These are phyloP conservation scores for Xylariaceae sp. DNA, from an alignment of 2,329 filamentous ascomycete genomes.

Conservation along the genomic window DNA sequence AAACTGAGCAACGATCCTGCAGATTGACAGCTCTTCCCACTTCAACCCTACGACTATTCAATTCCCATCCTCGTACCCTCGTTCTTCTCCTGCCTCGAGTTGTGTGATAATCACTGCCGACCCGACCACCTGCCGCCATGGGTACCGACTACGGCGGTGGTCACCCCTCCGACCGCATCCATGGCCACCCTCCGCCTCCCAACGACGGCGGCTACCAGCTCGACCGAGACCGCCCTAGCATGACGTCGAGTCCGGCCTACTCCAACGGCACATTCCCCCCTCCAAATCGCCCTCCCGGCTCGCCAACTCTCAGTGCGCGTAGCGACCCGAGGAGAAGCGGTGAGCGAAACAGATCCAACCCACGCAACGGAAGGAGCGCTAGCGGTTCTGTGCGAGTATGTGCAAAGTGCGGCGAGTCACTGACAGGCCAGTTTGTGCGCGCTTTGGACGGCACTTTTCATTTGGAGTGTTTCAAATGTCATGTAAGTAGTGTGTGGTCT, in stretches of 20 bases:
- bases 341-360: conserved; percentile 58
- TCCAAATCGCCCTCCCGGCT: conserved; percentile 33
- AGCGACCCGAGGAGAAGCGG: conserved; percentile 50
- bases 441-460: conserved; percentile 93
- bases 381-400: conserved; percentile 65
- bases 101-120: too few relatives aligned
- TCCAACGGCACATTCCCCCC: conserved; percentile 29
- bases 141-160: conserved; percentile 35
- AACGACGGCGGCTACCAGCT: conserved; percentile 31
- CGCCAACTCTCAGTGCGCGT: conserved; percentile 38
- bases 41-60: conserved; percentile 9
- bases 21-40: conserved; percentile 21
- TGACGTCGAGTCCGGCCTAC: conserved; percentile 33
- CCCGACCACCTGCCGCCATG: conserved; percentile 26
- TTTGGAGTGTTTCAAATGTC: conserved; percentile 95
- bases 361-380: conserved; percentile 51
- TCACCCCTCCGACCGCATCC: conserved; percentile 32
- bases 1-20: conserved; percentile 22
- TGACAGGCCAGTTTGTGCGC: conserved; percentile 94
- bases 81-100: too few relatives aligned
- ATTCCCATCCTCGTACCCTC: too few relatives aligned
- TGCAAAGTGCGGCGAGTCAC: conserved; percentile 82
- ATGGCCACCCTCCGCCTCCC: conserved; percentile 28
- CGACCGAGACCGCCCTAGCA: conserved; percentile 31
- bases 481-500: conserved; percentile 58